phyloP scores from a whole-genome alignment of 2,329 filamentous ascomycete species.

The Claviceps fusiformis region DNA sequence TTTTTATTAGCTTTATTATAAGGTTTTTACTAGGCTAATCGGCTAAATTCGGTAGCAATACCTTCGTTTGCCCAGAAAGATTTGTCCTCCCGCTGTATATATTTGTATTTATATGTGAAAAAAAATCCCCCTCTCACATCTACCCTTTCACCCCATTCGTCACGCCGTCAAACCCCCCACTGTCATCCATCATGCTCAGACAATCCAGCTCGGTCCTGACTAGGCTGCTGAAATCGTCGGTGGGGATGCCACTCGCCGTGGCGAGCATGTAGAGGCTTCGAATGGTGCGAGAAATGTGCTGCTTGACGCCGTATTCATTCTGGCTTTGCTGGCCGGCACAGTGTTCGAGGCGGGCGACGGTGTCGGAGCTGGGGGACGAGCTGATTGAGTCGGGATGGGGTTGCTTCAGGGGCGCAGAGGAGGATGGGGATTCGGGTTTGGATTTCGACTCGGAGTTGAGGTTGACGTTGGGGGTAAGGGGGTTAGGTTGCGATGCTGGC shows the following conservation, averaged over 20 bases:
- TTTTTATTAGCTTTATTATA: no score
- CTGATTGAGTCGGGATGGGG: constrained; percentile 47
- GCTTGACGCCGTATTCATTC: constrained; percentile 60
- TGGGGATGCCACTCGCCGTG: constrained; percentile 56
- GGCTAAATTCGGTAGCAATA: no score
- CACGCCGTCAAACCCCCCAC: constrained; percentile 4
- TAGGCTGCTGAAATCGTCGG: constrained; percentile 60
- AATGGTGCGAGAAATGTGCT: constrained; percentile 65
- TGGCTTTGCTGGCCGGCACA: constrained; percentile 43
- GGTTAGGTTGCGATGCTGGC: neutral
- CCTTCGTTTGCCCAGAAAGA: no score
- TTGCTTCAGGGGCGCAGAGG: constrained; percentile 25
- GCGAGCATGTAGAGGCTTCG: constrained; percentile 64
- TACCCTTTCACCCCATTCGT: no score
- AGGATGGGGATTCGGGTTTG: neutral
- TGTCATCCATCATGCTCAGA: constrained; percentile 54
- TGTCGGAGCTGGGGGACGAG: constrained; percentile 39
- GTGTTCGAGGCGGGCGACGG: constrained; percentile 49
- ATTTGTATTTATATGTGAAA: no score
- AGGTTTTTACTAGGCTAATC: no score
- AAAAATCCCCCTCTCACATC: no score
- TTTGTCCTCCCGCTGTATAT: no score
- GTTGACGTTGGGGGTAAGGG: neutral
- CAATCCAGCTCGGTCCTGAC: constrained; percentile 60
- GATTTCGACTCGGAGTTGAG: neutral